Percentiles rank a stretch among this genome's conserved stretches.
phyloP scores from a whole-genome alignment of 2,329 filamentous ascomycete genomes.

The Torrubiellomyces zombiae region DNA sequence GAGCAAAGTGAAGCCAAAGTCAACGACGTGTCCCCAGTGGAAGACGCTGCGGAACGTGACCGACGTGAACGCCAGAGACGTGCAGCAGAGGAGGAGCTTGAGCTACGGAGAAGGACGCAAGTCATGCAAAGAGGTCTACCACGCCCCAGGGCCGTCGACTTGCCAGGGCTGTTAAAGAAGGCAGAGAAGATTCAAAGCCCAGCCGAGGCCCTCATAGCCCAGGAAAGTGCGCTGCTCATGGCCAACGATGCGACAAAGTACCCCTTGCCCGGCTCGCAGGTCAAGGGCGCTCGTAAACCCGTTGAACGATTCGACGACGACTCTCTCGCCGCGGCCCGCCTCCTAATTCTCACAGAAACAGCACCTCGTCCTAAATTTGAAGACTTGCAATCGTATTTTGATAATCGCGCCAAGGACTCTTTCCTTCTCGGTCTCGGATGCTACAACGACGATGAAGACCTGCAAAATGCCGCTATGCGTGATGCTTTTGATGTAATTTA shows the following conservation, averaged over 20 bases:
- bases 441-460: conserved; percentile 62
- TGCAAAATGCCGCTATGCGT: conserved; percentile 44
- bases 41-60: conserved; percentile 57
- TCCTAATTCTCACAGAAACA: conserved; percentile 58
- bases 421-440: conserved; percentile 66
- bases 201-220: conserved; percentile 52
- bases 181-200: conserved; percentile 46
- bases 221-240: conserved; percentile 64
- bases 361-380: conserved; percentile 30
- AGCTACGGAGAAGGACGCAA: conserved; percentile 72
- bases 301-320: conserved; percentile 54
- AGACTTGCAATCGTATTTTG: conserved; percentile 36
- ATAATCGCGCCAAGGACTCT: conserved; percentile 33
- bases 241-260: conserved; percentile 66
- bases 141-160: conserved; percentile 56
- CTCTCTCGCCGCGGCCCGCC: conserved; percentile 55
- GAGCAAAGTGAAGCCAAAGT: conserved; percentile 47
- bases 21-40: conserved; percentile 32
- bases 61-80: conserved; percentile 56
- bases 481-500: conserved; percentile 55
- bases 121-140: conserved; percentile 80
- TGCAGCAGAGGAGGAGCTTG: conserved; percentile 57
- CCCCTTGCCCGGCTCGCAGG: conserved; percentile 49
- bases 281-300: conserved; percentile 42
- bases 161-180: conserved; percentile 47